Conservation (phyloP, 2,329 filamentous ascomycete species). For the Pochonia chlamydosporia region DNA sequence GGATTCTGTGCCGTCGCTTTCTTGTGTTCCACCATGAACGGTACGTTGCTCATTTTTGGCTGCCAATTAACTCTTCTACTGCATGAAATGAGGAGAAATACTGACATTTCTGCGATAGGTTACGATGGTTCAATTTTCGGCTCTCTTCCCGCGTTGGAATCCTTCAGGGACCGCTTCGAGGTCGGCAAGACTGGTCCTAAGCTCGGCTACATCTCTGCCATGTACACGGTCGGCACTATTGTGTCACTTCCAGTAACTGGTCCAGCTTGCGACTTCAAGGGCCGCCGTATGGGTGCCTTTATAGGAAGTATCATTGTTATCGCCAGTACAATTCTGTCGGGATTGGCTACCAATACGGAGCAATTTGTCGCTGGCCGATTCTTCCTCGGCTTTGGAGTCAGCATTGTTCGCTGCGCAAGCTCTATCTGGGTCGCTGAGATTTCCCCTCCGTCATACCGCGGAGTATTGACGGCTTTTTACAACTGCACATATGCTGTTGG, state of each 20-base stretch:
- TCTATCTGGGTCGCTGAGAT: constrained; percentile 43
- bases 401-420: constrained; percentile 39
- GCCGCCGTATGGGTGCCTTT: constrained; percentile 38
- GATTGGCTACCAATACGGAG: constrained; percentile 26
- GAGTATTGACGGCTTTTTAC: constrained; percentile 50
- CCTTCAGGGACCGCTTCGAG: constrained; percentile 43
- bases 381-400: constrained; percentile 52
- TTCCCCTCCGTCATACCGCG: constrained; percentile 39
- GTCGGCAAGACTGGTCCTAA: constrained; percentile 41
- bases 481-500: constrained; percentile 41
- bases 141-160: constrained; percentile 45
- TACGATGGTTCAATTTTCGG: constrained; percentile 46
- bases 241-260: constrained; percentile 38
- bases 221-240: constrained; percentile 41
- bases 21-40: constrained; percentile 13
- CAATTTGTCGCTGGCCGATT: constrained; percentile 52
- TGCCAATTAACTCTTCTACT: too few species aligned
- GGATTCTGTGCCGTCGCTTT: constrained; percentile 9
- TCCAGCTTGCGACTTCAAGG: constrained; percentile 36
- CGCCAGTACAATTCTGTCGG: constrained; percentile 40
- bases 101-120: constrained; percentile 3
- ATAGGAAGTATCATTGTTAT: constrained; percentile 34
- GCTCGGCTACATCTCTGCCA: constrained; percentile 44
- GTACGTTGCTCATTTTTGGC: too few species aligned
- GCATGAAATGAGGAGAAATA: too few species aligned